Evolutionary conservation across 2,329 filamentous ascomycete genomes (phyloP).

Genomic region (Aspergillus piperis): DNA sequence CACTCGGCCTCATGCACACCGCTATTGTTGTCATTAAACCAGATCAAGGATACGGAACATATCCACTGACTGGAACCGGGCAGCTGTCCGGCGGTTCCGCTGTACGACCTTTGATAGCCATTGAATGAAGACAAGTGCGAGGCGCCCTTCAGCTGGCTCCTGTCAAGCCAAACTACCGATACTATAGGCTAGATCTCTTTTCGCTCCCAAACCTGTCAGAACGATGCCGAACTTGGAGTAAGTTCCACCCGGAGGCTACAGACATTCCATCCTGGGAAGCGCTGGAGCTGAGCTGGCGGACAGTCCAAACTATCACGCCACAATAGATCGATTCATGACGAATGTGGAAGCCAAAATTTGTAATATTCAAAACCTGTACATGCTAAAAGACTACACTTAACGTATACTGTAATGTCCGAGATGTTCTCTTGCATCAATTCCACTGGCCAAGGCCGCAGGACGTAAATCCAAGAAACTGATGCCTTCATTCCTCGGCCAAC

Average conservation of each 20-base stretch:
- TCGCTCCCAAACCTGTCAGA: background rate
- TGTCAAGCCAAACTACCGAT: background rate
- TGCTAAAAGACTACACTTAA: background rate
- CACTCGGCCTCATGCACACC: conserved; percentile 17
- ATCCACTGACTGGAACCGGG: background rate
- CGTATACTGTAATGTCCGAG: conserved; percentile 35
- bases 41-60: background rate
- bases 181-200: background rate
- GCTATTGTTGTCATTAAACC: conserved; percentile 3
- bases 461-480: conserved; percentile 33
- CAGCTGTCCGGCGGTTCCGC: conserved; percentile 1
- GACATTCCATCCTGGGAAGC: background rate
- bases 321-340: background rate
- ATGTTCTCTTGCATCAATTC: conserved; percentile 43
- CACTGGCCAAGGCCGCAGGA: conserved; percentile 31
- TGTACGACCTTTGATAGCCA: conserved; percentile 1
- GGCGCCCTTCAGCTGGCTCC: background rate
- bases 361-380: background rate
- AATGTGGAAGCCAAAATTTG: background rate
- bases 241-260: background rate
- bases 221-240: background rate
- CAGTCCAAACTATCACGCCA: background rate
- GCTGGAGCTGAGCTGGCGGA: background rate
- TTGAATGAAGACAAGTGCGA: background rate
- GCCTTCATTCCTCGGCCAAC: conserved; percentile 39